Percentiles rank a stretch among this genome's conserved stretches.
Evolutionary conservation across 2,329 filamentous ascomycete species (phyloP).

Genomic region (Aspergillus sp.): DNA sequence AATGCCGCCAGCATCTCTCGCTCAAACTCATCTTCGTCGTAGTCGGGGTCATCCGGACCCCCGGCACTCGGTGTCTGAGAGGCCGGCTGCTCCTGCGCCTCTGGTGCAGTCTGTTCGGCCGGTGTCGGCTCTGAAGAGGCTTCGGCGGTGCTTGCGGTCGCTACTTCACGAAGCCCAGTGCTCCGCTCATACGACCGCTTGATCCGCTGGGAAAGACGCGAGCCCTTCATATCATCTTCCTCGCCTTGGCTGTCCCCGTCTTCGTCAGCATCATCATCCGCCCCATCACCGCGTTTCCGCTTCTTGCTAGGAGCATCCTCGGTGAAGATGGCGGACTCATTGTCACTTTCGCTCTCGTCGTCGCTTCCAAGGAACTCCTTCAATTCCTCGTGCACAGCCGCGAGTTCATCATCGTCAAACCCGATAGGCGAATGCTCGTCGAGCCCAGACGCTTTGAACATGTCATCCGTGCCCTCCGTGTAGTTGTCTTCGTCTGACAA

Average conservation of each 20-base stretch:
- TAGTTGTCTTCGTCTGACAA: conserved; percentile 44
- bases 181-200: conserved; percentile 42
- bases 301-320: conserved; percentile 31
- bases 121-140: neutral
- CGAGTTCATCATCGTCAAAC: conserved; percentile 64
- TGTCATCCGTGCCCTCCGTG: conserved; percentile 39
- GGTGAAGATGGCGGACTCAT: conserved; percentile 37
- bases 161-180: conserved; percentile 38
- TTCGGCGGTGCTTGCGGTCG: conserved; percentile 18
- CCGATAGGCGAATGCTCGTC: conserved; percentile 52
- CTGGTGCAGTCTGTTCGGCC: conserved; percentile 26
- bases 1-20: conserved; percentile 61
- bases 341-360: conserved; percentile 51
- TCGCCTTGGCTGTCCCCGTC: conserved; percentile 29
- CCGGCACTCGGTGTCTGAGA: conserved; percentile 28
- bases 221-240: conserved; percentile 37
- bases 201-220: conserved; percentile 39
- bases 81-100: conserved; percentile 27
- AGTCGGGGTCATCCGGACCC: conserved; percentile 29
- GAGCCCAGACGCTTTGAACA: conserved; percentile 52
- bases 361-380: conserved; percentile 65
- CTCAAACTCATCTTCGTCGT: conserved; percentile 49
- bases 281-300: conserved; percentile 35
- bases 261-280: conserved; percentile 33
- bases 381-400: conserved; percentile 67